Evolutionary conservation across 257 asterid genomes (phyloP), one percentile per base, ranked within the genome.

Genomic region (Solanum gracilifrons): DNA sequence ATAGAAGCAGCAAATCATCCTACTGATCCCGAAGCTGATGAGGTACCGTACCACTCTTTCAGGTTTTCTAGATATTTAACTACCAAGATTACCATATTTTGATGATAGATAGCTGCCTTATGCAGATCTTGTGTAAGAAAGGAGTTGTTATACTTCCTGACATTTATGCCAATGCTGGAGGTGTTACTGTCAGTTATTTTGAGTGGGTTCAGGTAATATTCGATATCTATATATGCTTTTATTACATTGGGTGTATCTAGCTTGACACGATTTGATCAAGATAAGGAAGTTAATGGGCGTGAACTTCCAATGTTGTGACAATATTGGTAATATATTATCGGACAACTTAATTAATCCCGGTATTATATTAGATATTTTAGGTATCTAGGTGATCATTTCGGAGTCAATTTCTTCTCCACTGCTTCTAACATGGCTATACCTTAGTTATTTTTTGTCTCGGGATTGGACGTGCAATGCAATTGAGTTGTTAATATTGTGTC

Each of bases 1-100:
- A 93, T 96, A 62, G 99, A 96, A 91, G 99, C 98, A 13, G 99
- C 99, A 41, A 96, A 96, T 88, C 99, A 96, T 88, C 99, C 99
- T 36, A 94, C 98, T n/a, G 99, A 95, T 92, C 99, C 99, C 21
- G 98, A 96, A 11, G 99, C 99, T 88, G 99, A 96, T 87, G 98
- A 96, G 98, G 99, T 95, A 23, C 31, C 20, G 98, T 95, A 15
- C 33, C 35, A 6, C 25, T 23, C 87, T 25, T 32, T 41, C 55
- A 83, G 86, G 62, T 39, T 36, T 86, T 60, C 58, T 1, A 69
- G 18, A 55, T 20, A 46, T 71, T 87, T 27, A 46, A 46, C 85
- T 64, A 66, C 36, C 25, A 82, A 68, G 5, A n/a, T 13, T 62
- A 66, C 33, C 33, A 5, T 64, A n/a, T 85, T 84, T 43, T 37